Conservation (phyloP, 2,329 filamentous ascomycete species). For the Fusarium subtropicale region DNA sequence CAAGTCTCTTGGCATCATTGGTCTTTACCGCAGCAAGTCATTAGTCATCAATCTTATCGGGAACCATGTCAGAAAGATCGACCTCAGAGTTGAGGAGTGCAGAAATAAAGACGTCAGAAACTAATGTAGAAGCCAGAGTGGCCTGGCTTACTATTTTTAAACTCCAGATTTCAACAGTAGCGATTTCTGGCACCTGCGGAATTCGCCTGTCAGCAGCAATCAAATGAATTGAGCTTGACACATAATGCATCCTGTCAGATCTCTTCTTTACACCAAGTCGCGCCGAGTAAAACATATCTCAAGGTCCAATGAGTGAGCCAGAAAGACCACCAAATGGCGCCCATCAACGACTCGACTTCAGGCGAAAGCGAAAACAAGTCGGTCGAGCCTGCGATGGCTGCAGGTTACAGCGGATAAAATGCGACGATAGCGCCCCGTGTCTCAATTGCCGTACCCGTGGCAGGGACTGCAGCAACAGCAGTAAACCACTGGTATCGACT, state of each 20-base stretch:
- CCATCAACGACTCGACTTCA: background rate
- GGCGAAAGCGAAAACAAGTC: conserved; percentile 34
- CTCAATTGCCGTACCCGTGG: conserved; percentile 22
- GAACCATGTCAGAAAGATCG: background rate
- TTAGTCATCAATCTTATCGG: background rate
- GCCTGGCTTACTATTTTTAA: background rate
- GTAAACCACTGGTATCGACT: background rate
- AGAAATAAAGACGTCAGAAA: background rate
- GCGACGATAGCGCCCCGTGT: conserved; percentile 19
- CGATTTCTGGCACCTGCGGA: background rate
- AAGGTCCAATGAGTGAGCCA: background rate
- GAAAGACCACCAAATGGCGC: background rate
- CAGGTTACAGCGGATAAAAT: conserved; percentile 28
- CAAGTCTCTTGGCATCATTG: background rate
- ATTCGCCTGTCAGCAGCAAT: background rate
- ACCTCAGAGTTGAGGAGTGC: accelerated
- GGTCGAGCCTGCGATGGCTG: conserved; percentile 29
- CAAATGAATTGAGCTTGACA: background rate
- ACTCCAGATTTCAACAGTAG: accelerated
- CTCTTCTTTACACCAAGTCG: background rate
- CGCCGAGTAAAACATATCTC: background rate
- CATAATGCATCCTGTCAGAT: background rate
- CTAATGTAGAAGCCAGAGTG: no score
- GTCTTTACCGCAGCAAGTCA: accelerated
- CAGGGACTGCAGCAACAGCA: conserved; percentile 11